Percentiles rank a stretch among this genome's conserved stretches.
phyloP scores from a whole-genome alignment of 225 moss, liverwort and hornwort genomes.

The Marchantia paleacea region DNA sequence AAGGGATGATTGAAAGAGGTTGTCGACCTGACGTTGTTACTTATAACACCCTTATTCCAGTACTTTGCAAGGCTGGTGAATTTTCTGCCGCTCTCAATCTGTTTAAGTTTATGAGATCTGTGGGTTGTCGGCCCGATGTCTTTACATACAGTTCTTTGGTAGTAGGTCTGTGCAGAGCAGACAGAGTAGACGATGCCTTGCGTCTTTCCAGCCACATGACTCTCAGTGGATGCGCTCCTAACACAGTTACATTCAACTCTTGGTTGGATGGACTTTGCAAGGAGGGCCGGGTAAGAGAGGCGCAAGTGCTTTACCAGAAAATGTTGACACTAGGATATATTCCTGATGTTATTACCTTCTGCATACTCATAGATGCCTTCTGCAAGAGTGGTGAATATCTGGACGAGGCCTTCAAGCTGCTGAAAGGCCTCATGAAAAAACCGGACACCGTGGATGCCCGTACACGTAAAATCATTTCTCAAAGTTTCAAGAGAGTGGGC shows the following conservation, averaged over 20 bases:
- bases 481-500: slow-evolving; percentile 40
- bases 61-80: slow-evolving; percentile 31
- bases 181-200: slow-evolving; percentile 34
- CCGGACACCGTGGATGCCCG: slow-evolving; percentile 19
- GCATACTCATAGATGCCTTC: slow-evolving; percentile 42
- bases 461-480: slow-evolving; percentile 23
- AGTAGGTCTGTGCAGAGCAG: slow-evolving; percentile 23
- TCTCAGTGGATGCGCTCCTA: slow-evolving; percentile 36
- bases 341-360: slow-evolving; percentile 42
- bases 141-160: slow-evolving; percentile 38
- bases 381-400: slow-evolving; percentile 27
- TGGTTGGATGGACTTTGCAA: slow-evolving; percentile 50
- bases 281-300: slow-evolving; percentile 32
- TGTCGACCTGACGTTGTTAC: slow-evolving; percentile 35
- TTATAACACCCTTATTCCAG: slow-evolving; percentile 34
- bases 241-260: slow-evolving; percentile 40
- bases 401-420: slow-evolving; percentile 36
- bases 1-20: slow-evolving; percentile 27
- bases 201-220: slow-evolving; percentile 34
- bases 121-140: slow-evolving; percentile 37
- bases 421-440: slow-evolving; percentile 29
- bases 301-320: slow-evolving; percentile 28
- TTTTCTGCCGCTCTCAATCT: slow-evolving; percentile 22
- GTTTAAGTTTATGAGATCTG: slow-evolving; percentile 28
- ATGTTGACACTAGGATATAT: slow-evolving; percentile 34